Conservation (phyloP, 768 basidiomycete species). For the Zangia roseola region DNA sequence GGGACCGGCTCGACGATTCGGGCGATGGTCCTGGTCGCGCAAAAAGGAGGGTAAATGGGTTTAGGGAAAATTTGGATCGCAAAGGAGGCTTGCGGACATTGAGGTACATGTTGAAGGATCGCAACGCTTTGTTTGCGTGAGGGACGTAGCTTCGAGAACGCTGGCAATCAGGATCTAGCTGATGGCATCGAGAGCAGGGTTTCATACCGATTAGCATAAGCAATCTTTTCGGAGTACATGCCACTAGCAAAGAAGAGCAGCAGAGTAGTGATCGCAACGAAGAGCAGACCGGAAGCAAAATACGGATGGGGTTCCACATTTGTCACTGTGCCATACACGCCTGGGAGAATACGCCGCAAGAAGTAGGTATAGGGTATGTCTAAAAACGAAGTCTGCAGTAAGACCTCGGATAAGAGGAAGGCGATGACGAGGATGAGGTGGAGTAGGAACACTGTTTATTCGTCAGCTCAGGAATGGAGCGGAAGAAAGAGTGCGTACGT, state of each 20-base stretch:
- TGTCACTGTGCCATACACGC: constrained; percentile 40
- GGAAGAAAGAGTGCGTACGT: constrained; percentile 44
- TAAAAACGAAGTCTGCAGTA: constrained; percentile 67
- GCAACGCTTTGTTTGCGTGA: constrained; percentile 88
- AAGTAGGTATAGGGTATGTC: constrained; percentile 56
- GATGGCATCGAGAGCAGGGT: constrained; percentile 8
- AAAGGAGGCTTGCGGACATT: constrained; percentile 86
- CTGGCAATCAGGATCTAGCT: constrained; percentile 13
- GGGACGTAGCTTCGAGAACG: constrained; percentile 77
- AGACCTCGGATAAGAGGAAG: constrained; percentile 73
- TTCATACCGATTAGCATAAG: constrained; percentile 89
- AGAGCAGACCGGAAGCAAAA: constrained; percentile 73
- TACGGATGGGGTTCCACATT: constrained; percentile 64
- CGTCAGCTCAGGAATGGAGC: constrained; percentile 18
- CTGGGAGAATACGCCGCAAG: constrained; percentile 53
- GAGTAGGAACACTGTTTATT: constrained; percentile 65
- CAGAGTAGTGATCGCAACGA: constrained; percentile 88
- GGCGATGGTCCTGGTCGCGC: constrained; percentile 28
- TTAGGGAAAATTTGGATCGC: constrained; percentile 51
- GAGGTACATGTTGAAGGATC: constrained; percentile 95
- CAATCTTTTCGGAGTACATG: constrained; percentile 94
- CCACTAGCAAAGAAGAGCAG: constrained; percentile 95
- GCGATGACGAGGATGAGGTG: constrained; percentile 66
- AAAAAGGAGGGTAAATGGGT: constrained; percentile 39
- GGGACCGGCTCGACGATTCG: constrained; percentile 20